Evolutionary conservation across 805 yeast species (phyloP).

Genomic region (Wickerhamomyces canadensis): DNA sequence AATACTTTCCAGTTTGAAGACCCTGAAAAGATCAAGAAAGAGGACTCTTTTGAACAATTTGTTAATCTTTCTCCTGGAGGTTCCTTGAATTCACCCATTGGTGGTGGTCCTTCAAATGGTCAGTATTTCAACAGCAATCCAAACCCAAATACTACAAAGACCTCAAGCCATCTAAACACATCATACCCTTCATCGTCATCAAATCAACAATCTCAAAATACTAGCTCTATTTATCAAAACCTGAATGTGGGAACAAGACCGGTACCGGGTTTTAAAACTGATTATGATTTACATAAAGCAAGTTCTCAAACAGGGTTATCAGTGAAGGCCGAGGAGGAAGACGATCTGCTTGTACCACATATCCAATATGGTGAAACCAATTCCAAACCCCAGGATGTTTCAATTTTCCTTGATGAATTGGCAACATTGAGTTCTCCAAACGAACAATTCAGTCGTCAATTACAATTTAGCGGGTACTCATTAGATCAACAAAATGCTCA

Average conservation of each 20-base stretch:
- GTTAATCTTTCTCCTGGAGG: conserved; percentile 17
- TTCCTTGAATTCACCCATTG: conserved; percentile 10
- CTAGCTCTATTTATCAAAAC: background rate
- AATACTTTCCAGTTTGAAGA: background rate
- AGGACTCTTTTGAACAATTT: conserved; percentile 14
- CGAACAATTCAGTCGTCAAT: conserved; percentile 1
- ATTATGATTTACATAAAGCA: conserved; percentile 13
- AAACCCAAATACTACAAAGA: background rate
- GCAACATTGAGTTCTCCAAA: conserved; percentile 11
- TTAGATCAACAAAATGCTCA: conserved; percentile 2
- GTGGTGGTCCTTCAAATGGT: background rate
- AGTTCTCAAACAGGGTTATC: conserved; percentile 11
- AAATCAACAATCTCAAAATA: conserved; percentile 2
- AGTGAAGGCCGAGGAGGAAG: background rate
- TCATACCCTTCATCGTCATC: conserved; percentile 1
- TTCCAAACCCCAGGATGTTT: conserved; percentile 4
- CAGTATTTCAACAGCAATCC: background rate
- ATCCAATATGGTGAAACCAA: background rate
- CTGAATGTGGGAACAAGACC: conserved; percentile 6
- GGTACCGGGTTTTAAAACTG: conserved; percentile 14
- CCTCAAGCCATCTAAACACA: too few relatives aligned
- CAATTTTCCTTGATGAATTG: conserved; percentile 16
- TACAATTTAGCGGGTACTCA: background rate
- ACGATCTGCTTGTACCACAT: too few relatives aligned
- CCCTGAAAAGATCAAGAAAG: conserved; percentile 8